These are phyloP conservation scores for Cytospora schulzeri DNA, from an alignment of 2,329 filamentous ascomycete genomes.

Conservation along the genomic window DNA sequence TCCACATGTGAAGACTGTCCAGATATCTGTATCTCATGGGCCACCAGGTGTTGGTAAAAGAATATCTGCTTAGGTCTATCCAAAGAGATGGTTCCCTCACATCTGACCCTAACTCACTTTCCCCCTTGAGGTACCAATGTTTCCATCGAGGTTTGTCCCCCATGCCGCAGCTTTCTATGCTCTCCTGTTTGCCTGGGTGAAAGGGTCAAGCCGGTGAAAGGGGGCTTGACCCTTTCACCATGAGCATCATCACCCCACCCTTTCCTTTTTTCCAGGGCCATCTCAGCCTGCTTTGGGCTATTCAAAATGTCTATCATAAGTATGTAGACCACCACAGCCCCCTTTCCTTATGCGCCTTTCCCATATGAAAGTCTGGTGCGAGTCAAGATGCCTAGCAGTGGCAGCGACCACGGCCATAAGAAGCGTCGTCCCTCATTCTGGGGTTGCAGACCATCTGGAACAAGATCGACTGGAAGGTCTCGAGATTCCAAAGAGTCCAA, in stretches of 20 bases:
- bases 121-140: not conserved
- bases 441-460: slow-evolving; percentile 1
- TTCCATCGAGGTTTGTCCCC: slow-evolving; percentile 1
- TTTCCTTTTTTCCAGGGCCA: not conserved
- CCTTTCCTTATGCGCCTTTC: not conserved
- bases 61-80: not conserved
- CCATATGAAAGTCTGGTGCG: not conserved
- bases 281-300: not conserved
- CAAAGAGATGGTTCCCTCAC: too few relatives aligned
- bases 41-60: not conserved
- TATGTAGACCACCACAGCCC: not conserved
- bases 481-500: not conserved
- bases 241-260: not conserved
- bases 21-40: too few relatives aligned
- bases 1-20: too few relatives aligned
- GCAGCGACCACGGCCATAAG: slow-evolving; percentile 2
- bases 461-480: not conserved
- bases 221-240: not conserved
- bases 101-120: not conserved
- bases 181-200: not conserved
- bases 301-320: slow-evolving; percentile 5
- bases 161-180: not conserved
- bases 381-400: slow-evolving; percentile 8
- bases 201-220: not conserved
- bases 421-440: slow-evolving; percentile 18